phyloP scores from a whole-genome alignment of 2,329 filamentous ascomycete species.

The Apiospora hydei region DNA sequence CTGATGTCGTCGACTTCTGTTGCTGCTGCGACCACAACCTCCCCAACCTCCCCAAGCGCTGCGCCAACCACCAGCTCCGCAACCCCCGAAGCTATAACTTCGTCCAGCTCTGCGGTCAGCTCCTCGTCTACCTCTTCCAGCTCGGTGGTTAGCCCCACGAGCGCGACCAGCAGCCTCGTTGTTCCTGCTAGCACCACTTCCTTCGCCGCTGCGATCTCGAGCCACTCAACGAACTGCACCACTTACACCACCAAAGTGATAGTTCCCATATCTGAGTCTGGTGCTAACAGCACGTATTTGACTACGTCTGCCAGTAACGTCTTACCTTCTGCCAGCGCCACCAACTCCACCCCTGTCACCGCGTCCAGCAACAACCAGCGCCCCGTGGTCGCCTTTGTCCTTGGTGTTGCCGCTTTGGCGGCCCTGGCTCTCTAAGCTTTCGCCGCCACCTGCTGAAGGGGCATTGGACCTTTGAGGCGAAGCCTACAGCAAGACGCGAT shows the following conservation, averaged over 20 bases:
- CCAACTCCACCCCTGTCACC: background rate
- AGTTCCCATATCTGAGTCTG: conserved; percentile 26
- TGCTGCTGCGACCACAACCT: conserved; percentile 32
- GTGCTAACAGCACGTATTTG: conserved; percentile 4
- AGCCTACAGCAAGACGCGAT: conserved; percentile 1
- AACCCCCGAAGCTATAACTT: background rate
- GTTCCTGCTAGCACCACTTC: conserved; percentile 28
- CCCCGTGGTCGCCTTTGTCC: background rate
- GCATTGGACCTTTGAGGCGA: background rate
- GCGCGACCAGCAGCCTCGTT: conserved; percentile 23
- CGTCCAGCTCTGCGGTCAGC: background rate
- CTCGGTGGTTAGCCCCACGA: background rate
- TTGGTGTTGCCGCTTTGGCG: background rate
- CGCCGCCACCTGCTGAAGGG: background rate
- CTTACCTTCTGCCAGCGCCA: background rate
- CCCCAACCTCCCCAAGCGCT: background rate
- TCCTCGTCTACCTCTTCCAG: background rate
- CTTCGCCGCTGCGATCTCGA: conserved; percentile 28
- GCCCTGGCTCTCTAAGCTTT: background rate
- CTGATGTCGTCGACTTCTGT: conserved; percentile 51
- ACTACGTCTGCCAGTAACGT: conserved; percentile 1
- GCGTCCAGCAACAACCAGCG: conserved; percentile 9
- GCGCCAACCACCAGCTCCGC: conserved; percentile 37
- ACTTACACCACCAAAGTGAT: conserved; percentile 28
- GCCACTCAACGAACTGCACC: conserved; percentile 24